These are phyloP conservation scores for Pigoraptor vietnamica DNA, from an alignment of 78 protist species.

Conservation along the genomic window DNA sequence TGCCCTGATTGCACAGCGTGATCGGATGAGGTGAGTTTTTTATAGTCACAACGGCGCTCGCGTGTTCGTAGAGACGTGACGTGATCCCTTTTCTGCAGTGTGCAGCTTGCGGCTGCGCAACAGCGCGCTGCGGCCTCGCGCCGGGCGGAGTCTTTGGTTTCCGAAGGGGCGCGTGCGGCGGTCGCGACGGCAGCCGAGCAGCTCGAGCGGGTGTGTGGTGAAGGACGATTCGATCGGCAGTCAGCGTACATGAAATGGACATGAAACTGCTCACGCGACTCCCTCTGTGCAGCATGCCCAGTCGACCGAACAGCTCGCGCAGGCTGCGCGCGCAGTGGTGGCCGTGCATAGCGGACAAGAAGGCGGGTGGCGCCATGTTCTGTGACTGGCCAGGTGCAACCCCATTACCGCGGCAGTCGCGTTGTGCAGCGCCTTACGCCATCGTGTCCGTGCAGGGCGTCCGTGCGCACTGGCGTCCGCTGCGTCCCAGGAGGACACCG, in stretches of 20 bases:
- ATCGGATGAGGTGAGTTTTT: neutral
- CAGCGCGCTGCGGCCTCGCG: neutral
- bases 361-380: too few species aligned
- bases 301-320: neutral
- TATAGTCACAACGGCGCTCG: too few species aligned
- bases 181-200: neutral
- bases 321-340: neutral
- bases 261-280: too few species aligned
- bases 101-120: neutral
- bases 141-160: neutral
- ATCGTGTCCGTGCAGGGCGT: neutral
- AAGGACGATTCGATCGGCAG: too few species aligned
- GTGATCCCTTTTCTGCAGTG: too few species aligned
- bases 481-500: neutral
- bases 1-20: neutral
- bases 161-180: neutral
- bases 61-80: too few species aligned
- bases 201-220: neutral
- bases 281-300: neutral
- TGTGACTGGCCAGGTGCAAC: too few species aligned
- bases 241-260: too few species aligned
- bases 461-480: neutral
- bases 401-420: too few species aligned
- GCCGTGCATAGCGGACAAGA: too few species aligned
- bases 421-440: too few species aligned